Percentiles rank a stretch among this genome's conserved stretches.
Conservation (phyloP, 2,329 filamentous ascomycete genomes). For the Rosellinia necatrix region DNA sequence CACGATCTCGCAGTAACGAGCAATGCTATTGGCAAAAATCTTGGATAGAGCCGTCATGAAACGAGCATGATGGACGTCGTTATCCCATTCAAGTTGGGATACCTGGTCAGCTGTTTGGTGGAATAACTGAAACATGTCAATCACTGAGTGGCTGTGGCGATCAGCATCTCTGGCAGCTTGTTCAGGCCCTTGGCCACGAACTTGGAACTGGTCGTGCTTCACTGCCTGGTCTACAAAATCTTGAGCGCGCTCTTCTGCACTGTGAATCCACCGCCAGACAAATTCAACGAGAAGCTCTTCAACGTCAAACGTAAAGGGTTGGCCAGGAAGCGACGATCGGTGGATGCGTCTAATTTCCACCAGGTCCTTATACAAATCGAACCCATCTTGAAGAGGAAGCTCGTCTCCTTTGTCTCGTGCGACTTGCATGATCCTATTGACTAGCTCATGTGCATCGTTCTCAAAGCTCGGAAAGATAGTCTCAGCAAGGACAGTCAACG, state of each 20-base stretch:
- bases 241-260: conserved; percentile 77
- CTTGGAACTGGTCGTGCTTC: conserved; percentile 84
- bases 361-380: conserved; percentile 88
- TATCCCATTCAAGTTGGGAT: conserved; percentile 85
- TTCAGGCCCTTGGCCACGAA: conserved; percentile 67
- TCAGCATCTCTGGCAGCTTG: conserved; percentile 75
- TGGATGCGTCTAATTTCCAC: conserved; percentile 85
- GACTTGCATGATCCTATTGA: conserved; percentile 77
- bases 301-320: conserved; percentile 83
- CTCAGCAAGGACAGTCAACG: conserved; percentile 72
- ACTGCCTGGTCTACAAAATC: conserved; percentile 89
- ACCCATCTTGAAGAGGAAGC: conserved; percentile 87
- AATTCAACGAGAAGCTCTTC: conserved; percentile 87
- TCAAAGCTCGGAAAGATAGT: conserved; percentile 90
- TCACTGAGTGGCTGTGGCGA: conserved; percentile 88
- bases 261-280: conserved; percentile 92
- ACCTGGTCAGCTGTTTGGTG: conserved; percentile 90
- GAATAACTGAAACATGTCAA: conserved; percentile 93
- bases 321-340: conserved; percentile 70
- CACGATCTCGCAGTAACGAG: conserved; percentile 87
- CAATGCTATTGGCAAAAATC: conserved; percentile 79
- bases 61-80: conserved; percentile 89
- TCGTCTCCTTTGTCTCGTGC: conserved; percentile 72
- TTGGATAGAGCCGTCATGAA: conserved; percentile 96
- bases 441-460: conserved; percentile 82